Evolutionary conservation across 192 early-diverging fungal species (phyloP).

Genomic region (Phlyctochytrium bullatum): DNA sequence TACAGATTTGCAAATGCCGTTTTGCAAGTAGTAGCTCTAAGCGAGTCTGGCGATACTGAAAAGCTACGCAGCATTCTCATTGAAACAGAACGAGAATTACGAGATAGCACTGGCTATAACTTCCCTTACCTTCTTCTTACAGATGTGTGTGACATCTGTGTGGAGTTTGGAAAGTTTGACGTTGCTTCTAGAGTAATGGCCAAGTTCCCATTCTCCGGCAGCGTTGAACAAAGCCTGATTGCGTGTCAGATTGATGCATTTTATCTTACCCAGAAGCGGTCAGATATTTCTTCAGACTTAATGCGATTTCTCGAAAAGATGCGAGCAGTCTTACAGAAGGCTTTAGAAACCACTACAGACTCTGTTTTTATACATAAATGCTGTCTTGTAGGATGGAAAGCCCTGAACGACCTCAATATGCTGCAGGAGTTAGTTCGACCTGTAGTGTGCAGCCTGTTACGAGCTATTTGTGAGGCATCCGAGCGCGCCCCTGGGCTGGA

Average conservation of each 20-base stretch:
- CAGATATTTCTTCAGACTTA: too few relatives aligned
- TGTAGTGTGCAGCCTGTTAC: not conserved
- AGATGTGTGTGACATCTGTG: too few relatives aligned
- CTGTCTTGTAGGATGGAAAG: not conserved
- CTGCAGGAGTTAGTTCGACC: not conserved
- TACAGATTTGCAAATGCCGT: too few relatives aligned
- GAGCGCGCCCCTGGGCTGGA: slow-evolving; percentile 5
- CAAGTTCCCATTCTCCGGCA: not conserved
- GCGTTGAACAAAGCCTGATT: not conserved
- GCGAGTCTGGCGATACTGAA: too few relatives aligned
- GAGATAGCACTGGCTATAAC: too few relatives aligned
- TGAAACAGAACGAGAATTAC: too few relatives aligned
- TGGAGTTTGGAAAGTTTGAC: not conserved
- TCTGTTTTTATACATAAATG: not conserved
- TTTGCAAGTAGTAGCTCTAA: too few relatives aligned
- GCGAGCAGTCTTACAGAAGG: too few relatives aligned
- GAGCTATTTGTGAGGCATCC: slow-evolving; percentile 15
- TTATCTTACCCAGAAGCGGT: too few relatives aligned
- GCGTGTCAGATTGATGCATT: not conserved
- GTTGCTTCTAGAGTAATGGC: not conserved
- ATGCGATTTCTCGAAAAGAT: too few relatives aligned
- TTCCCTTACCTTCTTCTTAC: too few relatives aligned
- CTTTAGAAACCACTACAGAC: not conserved
- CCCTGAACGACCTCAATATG: not conserved
- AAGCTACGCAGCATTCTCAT: too few relatives aligned